Evolutionary conservation across 768 basidiomycete genomes (phyloP).

Genomic region (Mycena floridula): DNA sequence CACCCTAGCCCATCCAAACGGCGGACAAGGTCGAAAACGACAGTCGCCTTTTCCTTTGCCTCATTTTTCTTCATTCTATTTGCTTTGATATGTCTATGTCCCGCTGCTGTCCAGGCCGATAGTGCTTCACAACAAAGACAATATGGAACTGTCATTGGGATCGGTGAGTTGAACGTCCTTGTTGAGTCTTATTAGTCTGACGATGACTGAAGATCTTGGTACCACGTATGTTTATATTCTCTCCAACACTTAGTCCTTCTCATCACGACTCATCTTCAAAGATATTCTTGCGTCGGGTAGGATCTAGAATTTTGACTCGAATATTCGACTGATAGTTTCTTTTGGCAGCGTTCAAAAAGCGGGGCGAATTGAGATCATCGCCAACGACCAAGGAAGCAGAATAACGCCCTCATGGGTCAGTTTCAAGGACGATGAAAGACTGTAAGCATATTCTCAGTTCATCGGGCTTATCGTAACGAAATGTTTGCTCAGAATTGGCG

Average conservation of each 20-base stretch:
- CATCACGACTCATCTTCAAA: neutral
- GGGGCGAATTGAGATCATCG: conserved; percentile 58
- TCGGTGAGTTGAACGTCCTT: conserved; percentile 1
- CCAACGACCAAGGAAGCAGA: conserved; percentile 52
- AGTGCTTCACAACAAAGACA: neutral
- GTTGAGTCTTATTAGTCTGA: neutral
- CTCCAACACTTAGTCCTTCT: neutral
- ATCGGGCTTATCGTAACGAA: neutral
- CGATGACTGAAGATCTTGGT: conserved; percentile 2
- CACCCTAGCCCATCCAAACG: too few species aligned
- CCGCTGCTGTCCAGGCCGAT: neutral
- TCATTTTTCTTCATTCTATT: neutral
- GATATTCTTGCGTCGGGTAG: conserved; percentile 5
- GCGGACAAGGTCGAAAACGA: too few species aligned
- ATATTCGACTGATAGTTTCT: neutral
- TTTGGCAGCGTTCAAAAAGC: conserved; percentile 27
- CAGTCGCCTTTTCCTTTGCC: too few species aligned
- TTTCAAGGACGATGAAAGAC: conserved; percentile 54
- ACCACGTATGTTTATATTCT: neutral
- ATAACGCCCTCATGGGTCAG: conserved; percentile 61
- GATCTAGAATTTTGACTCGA: neutral
- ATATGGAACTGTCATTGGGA: conserved; percentile 2
- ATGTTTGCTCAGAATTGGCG: conserved; percentile 29
- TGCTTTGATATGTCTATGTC: conserved; percentile 3
- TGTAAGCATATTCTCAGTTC: conserved; percentile 19